Base-by-base conservation (phyloP, 257 asterid genomes). In the Nicotiana sylvestris region DNA sequence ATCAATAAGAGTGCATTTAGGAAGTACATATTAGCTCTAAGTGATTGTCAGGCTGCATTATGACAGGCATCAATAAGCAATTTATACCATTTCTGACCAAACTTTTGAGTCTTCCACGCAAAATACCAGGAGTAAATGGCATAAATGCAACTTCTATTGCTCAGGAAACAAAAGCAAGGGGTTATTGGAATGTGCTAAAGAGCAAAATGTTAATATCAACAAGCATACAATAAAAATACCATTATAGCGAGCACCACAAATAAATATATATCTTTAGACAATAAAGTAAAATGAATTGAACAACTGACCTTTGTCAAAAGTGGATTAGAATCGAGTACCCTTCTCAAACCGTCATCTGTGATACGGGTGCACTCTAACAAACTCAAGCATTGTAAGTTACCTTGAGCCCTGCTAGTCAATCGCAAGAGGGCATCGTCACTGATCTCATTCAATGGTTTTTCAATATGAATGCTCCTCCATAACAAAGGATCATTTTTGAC, bases 381-480 rank as follows among this genome's bases (percentile, higher is more conserved):
- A 82, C 92, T 88, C 89, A 96, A 82, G 85, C 94, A 89, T 76
- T 87, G 89, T 82, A 96, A 88, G 61, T 66, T 81, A 32, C 98
- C 97, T 70, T 89, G 89, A 33, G 97, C 97, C 85, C 95, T 88
- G 80, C 87, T 76, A 79, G 91, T 83, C 82, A 96, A 81, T 57
- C 82, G 82, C 81, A 89, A 18, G 66, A 96, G 98, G 85, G 68
- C 30, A 83, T 92, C 96, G 80, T 96, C 95, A 7, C 93, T 91
- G 61, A 96, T 89, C 74, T 92, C 96, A 70, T 86, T 92, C 83
- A 92, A 83, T 46, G 98, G 92, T 82, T 83, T 85, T 60, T 88
- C 94, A n/a, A 96, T 88, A 87, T 89, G 96, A 81, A 96, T 86
- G 57, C 80, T 86, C 89, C 78, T 90, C 99, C 99, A 94, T 80